Base-by-base conservation (phyloP, 108 stramenopile genomes). In the Tribonema minus region DNA sequence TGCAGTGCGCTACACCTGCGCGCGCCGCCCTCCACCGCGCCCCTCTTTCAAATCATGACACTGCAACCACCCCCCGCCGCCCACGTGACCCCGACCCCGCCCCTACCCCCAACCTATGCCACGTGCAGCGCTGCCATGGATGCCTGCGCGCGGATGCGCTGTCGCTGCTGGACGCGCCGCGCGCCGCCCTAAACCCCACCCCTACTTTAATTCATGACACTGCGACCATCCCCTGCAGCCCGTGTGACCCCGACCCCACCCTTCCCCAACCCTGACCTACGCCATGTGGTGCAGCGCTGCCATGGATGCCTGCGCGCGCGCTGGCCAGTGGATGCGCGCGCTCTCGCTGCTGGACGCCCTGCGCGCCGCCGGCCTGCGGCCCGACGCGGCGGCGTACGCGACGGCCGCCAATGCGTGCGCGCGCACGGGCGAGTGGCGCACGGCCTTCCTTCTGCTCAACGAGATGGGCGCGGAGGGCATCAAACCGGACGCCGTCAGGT, bases 81-180 rank as follows among this genome's bases (percentile, higher is more conserved):
- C n/a, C n/a, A n/a, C n/a, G n/a, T n/a, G n/a, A n/a, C n/a, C n/a
- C n/a, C n/a, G n/a, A n/a, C n/a, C n/a, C n/a, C n/a, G n/a, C n/a
- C n/a, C n/a, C n/a, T n/a, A n/a, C n/a, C n/a, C n/a, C n/a, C n/a
- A n/a, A n/a, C n/a, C n/a, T n/a, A n/a, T n/a, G n/a, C n/a, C n/a
- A n/a, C n/a, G n/a, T 70, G 29, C 68, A 58, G 58, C 31, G 28
- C 77, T 4, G 72, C 72, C 29, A 82, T 72, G 29, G 64, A 71
- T 35, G 66, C 81, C 30, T 82, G 81, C 33, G 81, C 71, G 23
- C 46, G 63, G 25, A 82, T 30, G 81, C 81, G n/a, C 27, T 82
- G 31, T 39, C 15, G 7, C 59, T 82, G 38, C 72, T 82, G 31
- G 31, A 32, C 6, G 41, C 64, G 67, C 66, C n/a, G n/a, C n/a